Evolutionary conservation across 148 eudicot species (phyloP).

Genomic region (Cornus florida): DNA sequence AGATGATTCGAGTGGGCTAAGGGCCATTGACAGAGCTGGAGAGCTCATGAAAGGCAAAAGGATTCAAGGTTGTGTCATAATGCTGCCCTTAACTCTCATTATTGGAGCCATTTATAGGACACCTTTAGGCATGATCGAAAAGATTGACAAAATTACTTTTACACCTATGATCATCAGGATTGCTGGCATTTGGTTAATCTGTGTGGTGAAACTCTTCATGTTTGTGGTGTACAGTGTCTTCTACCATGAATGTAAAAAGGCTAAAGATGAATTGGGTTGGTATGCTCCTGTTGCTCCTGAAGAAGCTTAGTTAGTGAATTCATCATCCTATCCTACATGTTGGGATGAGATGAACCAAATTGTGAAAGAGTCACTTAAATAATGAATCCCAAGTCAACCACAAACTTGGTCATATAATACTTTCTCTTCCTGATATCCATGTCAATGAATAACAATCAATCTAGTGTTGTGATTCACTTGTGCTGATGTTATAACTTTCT

Average conservation of each 20-base stretch:
- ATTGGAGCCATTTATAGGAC: not conserved
- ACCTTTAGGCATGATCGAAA: not conserved
- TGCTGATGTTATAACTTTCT: not conserved
- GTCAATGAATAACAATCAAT: too few relatives aligned
- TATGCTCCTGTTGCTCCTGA: not conserved
- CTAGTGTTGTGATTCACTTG: not conserved
- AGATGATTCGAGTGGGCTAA: slow-evolving; percentile 6
- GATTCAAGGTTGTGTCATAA: not conserved
- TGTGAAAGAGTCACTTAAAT: not conserved
- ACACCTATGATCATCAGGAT: not conserved
- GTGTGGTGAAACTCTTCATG: not conserved
- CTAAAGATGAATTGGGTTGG: not conserved
- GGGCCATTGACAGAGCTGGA: slow-evolving; percentile 11
- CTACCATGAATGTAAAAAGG: not conserved
- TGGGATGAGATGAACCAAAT: not conserved
- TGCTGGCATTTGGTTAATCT: not conserved
- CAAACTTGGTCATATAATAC: too few relatives aligned
- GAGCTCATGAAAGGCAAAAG: slow-evolving; percentile 19
- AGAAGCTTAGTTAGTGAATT: not conserved
- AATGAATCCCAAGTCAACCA: not conserved
- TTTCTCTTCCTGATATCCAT: too few relatives aligned
- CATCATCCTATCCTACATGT: not conserved
- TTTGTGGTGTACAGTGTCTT: slow-evolving; percentile 7
- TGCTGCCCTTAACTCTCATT: not conserved
- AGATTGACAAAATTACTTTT: not conserved